Evolutionary conservation across 768 basidiomycete species (phyloP).

Genomic region (Leccinum aurantiacum): DNA sequence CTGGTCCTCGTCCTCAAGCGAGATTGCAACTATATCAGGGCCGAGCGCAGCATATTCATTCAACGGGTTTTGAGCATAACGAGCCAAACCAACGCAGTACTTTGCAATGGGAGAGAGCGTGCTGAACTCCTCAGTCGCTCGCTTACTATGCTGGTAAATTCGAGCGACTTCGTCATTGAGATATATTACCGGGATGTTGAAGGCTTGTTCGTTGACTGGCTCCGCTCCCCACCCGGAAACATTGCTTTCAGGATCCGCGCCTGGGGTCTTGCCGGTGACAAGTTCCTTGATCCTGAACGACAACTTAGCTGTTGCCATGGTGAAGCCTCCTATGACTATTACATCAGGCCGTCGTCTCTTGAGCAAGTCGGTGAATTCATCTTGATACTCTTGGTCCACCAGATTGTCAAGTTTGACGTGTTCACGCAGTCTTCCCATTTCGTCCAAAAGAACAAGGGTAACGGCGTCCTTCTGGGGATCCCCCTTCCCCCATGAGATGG

Average conservation of each 20-base stretch:
- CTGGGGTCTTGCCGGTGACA: slow-evolving; percentile 34
- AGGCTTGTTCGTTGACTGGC: slow-evolving; percentile 41
- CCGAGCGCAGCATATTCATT: slow-evolving; percentile 94
- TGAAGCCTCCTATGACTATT: slow-evolving; percentile 87
- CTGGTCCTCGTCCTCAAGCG: slow-evolving; percentile 84
- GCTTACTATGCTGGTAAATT: slow-evolving; percentile 87
- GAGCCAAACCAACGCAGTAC: slow-evolving; percentile 92
- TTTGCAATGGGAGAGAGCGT: slow-evolving; percentile 74
- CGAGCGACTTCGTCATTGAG: slow-evolving; percentile 90
- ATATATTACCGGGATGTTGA: slow-evolving; percentile 75
- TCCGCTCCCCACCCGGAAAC: slow-evolving; percentile 28
- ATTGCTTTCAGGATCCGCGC: slow-evolving; percentile 22
- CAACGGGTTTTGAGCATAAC: slow-evolving; percentile 90
- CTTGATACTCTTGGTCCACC: slow-evolving; percentile 60
- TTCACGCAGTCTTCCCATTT: slow-evolving; percentile 88
- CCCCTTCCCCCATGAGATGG: slow-evolving; percentile 93
- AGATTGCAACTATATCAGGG: slow-evolving; percentile 75
- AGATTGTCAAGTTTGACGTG: slow-evolving; percentile 89
- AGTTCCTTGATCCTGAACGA: slow-evolving; percentile 63
- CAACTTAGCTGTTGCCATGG: slow-evolving; percentile 74
- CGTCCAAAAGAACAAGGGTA: slow-evolving; percentile 80
- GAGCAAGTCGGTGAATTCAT: slow-evolving; percentile 81
- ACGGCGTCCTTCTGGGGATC: slow-evolving; percentile 91
- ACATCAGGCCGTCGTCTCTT: slow-evolving; percentile 83
- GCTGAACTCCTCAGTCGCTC: slow-evolving; percentile 82